Percentiles rank a stretch among this genome's conserved stretches.
These are phyloP conservation scores for Sextonia rubra DNA, from an alignment of 164 flowering plant genomes.

Conservation along the genomic window DNA sequence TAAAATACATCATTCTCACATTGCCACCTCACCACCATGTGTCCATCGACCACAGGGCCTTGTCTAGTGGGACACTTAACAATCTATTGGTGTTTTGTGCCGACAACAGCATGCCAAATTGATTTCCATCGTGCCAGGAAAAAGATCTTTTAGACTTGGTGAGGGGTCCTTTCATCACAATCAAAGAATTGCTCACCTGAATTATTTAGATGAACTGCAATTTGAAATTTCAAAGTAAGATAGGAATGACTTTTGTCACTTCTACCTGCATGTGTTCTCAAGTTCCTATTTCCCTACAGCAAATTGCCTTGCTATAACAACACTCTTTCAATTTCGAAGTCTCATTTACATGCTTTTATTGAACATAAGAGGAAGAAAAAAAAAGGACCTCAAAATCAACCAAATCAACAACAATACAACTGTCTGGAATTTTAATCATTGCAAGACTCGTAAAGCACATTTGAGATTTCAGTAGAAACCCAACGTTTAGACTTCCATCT, in stretches of 20 bases:
- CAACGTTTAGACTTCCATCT: background rate
- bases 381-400: background rate
- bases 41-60: too few relatives aligned
- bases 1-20: too few relatives aligned
- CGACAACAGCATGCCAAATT: background rate
- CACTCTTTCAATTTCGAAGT: background rate
- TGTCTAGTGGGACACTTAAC: too few relatives aligned
- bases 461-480: background rate
- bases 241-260: background rate
- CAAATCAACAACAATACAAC: background rate
- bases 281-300: background rate
- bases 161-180: background rate
- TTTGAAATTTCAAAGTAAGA: background rate
- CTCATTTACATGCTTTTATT: background rate
- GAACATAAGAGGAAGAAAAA: background rate
- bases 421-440: background rate
- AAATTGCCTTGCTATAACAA: background rate
- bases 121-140: background rate
- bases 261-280: background rate
- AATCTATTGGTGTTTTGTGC: background rate
- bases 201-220: background rate
- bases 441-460: background rate
- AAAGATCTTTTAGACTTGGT: background rate
- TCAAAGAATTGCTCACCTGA: background rate
- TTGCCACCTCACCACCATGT: too few relatives aligned